Evolutionary conservation across 176 grass and related monocot genomes (phyloP).

Genomic region (Miscanthus lutarioriparius): DNA sequence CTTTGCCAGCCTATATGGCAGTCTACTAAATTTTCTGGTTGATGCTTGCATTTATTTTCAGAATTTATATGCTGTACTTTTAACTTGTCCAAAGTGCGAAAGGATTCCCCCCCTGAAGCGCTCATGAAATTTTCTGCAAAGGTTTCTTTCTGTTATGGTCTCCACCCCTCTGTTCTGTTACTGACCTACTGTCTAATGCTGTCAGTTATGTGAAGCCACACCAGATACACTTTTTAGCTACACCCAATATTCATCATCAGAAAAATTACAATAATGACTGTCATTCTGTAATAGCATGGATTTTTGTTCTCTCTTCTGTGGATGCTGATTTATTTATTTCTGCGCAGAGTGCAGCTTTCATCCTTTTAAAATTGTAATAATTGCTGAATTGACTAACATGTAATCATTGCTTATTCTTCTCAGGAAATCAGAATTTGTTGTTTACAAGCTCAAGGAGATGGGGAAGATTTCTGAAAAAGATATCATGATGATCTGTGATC

Average conservation of each 20-base stretch:
- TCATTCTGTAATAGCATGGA: neutral
- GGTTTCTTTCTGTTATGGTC: too few species aligned
- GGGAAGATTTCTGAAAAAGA: constrained; percentile 84
- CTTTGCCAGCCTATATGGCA: too few species aligned
- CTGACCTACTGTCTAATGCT: too few species aligned
- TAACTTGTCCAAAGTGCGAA: neutral
- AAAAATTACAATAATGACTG: neutral
- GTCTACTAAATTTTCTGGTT: too few species aligned
- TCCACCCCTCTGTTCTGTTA: too few species aligned
- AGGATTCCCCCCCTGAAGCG: neutral
- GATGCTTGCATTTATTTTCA: neutral
- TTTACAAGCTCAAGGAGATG: constrained; percentile 98
- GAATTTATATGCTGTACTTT: neutral
- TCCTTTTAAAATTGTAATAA: neutral
- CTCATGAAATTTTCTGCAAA: too few species aligned
- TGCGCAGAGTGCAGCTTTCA: neutral
- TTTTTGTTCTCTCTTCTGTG: neutral
- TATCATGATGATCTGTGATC: constrained; percentile 67
- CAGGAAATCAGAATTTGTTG: constrained; percentile 92
- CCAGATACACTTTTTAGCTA: too few species aligned
- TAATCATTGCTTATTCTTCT: constrained; percentile 24
- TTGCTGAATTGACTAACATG: neutral
- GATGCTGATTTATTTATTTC: neutral
- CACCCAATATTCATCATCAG: neutral
- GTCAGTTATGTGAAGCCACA: neutral